Evolutionary conservation across 257 asterid genomes (phyloP), one percentile per base, ranked within the genome.

Genomic region (Nicotiana otophora): DNA sequence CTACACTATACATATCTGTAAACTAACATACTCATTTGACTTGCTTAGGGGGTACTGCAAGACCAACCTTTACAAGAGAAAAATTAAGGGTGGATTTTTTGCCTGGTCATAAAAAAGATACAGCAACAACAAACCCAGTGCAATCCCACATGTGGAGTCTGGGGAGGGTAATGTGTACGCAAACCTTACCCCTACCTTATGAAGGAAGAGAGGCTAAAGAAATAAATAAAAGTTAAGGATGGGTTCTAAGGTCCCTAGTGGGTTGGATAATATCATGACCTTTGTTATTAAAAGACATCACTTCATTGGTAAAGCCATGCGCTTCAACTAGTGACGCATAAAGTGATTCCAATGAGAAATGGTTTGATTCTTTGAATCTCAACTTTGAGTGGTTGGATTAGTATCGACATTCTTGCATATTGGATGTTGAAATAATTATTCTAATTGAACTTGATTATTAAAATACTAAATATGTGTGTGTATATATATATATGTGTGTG

Each of bases 1-100:
- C 26, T 23, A 23, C 26, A 23, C 26, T 23, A 23, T 23, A 23
- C 26, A 23, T 23, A 23, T 23, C 26, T 23, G 26, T 23, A 23
- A 23, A 23, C 26, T 23, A 23, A 23, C 26, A 23, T 23, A 23
- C 28, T 75, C 63, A 75, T 28, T 51, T 16, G 53, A 53, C 46
- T 14, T 75, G 80, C 42, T 75, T 51, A 75, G 80, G 80, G 46
- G 80, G 46, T 75, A 75, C 10, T 51, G 80, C 53, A 26, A 51
- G 46, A 75, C 10, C 26, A 51, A 51, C 64, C 63, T 51, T 75
- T 75, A 60, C 46, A 74, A 74, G 23, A 57, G 39, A 48, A 74
- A 48, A 48, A 23, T 46, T 23, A 12, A 74, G 23, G 23, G 79
- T 14, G 31, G 79, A 74, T 12, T 48, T 46, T 48, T 10, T 72